Evolutionary conservation across 331 rosid species (phyloP).

Genomic region (Dryas integrifolia): DNA sequence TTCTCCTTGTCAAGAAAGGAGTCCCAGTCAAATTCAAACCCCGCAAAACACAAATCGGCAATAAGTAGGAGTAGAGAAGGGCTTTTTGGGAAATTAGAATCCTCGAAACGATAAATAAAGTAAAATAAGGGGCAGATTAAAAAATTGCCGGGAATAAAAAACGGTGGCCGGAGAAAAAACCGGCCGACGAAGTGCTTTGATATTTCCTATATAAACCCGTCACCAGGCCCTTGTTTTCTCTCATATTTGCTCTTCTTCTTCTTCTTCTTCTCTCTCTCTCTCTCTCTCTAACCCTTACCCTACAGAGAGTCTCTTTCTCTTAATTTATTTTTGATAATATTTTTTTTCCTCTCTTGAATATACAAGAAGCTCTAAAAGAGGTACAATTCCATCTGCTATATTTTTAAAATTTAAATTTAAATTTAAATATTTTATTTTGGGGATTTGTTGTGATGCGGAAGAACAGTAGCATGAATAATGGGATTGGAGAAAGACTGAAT

Average conservation of each 20-base stretch:
- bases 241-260: constrained; percentile 43
- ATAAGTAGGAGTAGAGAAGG: background rate
- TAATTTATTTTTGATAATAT: background rate
- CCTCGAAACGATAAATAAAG: constrained; percentile 12
- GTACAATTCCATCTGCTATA: constrained; percentile 32
- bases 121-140: background rate
- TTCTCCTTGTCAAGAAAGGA: background rate
- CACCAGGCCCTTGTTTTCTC: constrained; percentile 46
- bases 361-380: constrained; percentile 24
- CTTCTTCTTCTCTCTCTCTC: constrained; percentile 16
- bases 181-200: constrained; percentile 44
- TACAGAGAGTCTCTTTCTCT: constrained; percentile 10
- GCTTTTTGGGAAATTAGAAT: background rate
- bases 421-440: background rate
- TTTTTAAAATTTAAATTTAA: background rate
- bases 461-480: constrained; percentile 39
- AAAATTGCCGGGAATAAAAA: constrained; percentile 28
- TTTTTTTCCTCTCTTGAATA: constrained; percentile 2
- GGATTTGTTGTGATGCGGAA: background rate
- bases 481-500: constrained; percentile 35
- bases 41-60: background rate
- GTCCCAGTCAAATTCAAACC: background rate
- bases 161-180: constrained; percentile 45
- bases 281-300: constrained; percentile 28
- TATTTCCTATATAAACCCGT: constrained; percentile 83